Conservation (phyloP, 495 filamentous ascomycete genomes). For the Xylaria sp. region DNA sequence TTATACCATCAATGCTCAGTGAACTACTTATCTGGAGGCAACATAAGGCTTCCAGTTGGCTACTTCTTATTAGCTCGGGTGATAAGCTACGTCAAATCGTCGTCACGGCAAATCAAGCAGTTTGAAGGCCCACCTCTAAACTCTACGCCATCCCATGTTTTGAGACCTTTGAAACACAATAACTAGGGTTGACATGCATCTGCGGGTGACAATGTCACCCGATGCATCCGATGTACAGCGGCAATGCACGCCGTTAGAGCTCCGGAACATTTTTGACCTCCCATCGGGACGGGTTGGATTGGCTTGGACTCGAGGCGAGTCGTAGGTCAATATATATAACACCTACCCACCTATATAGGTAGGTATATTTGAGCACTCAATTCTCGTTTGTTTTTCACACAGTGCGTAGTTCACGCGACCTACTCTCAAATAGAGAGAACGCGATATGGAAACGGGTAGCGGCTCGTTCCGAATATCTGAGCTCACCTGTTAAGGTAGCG, state of each 20-base stretch:
- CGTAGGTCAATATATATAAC: not conserved
- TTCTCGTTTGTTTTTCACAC: too few relatives aligned
- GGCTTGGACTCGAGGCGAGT: not conserved
- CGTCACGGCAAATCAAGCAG: not conserved
- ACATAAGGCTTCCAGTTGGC: not conserved
- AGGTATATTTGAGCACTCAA: too few relatives aligned
- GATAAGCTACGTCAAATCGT: not conserved
- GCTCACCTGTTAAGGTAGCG: not conserved
- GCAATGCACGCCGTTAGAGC: slow-evolving; percentile 19
- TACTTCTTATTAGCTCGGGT: not conserved
- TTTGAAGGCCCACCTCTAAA: too few relatives aligned
- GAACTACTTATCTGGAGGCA: not conserved
- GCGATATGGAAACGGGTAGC: not conserved
- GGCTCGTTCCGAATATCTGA: not conserved
- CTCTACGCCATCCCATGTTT: not conserved
- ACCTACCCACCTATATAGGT: not conserved
- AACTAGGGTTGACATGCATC: not conserved
- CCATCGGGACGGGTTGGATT: not conserved
- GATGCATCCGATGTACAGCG: slow-evolving; percentile 19
- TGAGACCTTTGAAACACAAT: not conserved
- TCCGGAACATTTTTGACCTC: not conserved
- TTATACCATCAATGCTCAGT: not conserved
- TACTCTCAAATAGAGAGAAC: not conserved
- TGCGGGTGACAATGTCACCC: slow-evolving; percentile 10
- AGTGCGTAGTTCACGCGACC: slow-evolving; percentile 7